Base-by-base conservation (phyloP, 208 protist species). In the Trypanosoma melophagium region DNA sequence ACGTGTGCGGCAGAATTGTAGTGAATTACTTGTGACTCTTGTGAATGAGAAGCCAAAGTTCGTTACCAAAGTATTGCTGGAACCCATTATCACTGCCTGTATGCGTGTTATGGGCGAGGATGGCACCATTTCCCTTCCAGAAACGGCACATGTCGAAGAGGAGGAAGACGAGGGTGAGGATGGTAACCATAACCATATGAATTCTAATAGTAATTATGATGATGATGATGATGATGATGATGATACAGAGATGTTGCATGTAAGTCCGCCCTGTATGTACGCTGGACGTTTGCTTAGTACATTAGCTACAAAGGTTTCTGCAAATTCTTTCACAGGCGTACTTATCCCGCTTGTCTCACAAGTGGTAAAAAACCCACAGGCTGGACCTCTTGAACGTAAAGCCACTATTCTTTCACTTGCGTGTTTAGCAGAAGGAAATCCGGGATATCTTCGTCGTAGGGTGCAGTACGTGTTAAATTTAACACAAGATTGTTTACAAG, bases 51-150 rank as follows among this genome's bases (percentile, higher is more conserved):
- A 88, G 61, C 86, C 85, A 21, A 92, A 87, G 64, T 88, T 90
- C 69, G 76, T 93, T 31, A 68, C 87, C n/a, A 60, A 47, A 2
- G 50, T 60, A 0, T 60, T 94, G 57, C 78, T 96, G 2, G 71
- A 81, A 50, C 81, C 75, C 0, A 68, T 94, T 12, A 74, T 92
- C 62, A 63, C 79, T 31, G 76, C 78, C 24, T 89, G 81, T 49
- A 47, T 92, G 41, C 69, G 59, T 31, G 64, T 94, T 10, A 88
- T 96, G 82, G 67, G 81, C 16, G 90, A 96, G 68, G 87, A 91
- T 58, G 76, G 75, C 60, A 86, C 79, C 19, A 92, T 94, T 53
- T 76, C 75, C 22, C 71, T 92, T 17, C 60, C 83, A 3, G 80
- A 82, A 19, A 69, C 79, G 10, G 66, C 62, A 9, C 62, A 63